Percentiles rank a stretch among this genome's conserved stretches.
phyloP scores from a whole-genome alignment of 2,329 filamentous ascomycete genomes.

The Sarocladium strictum region DNA sequence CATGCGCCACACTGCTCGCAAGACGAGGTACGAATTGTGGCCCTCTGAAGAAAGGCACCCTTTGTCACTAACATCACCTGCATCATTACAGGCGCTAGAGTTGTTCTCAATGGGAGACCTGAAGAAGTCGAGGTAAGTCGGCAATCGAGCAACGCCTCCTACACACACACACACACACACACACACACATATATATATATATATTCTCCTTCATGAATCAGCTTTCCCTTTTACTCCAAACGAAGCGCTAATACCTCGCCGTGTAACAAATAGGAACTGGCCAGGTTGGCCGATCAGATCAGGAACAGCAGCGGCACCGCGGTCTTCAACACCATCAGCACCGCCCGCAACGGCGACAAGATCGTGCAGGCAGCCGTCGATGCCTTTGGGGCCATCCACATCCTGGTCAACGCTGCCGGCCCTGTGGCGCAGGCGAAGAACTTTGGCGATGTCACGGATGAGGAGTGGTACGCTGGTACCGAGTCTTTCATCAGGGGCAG shows the following conservation, averaged over 20 bases:
- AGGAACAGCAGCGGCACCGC: slow-evolving; percentile 87
- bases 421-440: slow-evolving; percentile 89
- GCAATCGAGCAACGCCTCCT: too few relatives aligned
- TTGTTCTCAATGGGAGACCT: not conserved
- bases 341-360: slow-evolving; percentile 85
- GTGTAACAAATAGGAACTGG: too few relatives aligned
- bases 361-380: slow-evolving; percentile 88
- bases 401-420: slow-evolving; percentile 97
- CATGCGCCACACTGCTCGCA: not conserved
- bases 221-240: too few relatives aligned
- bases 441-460: slow-evolving; percentile 98
- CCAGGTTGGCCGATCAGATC: slow-evolving; percentile 80
- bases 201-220: too few relatives aligned
- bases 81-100: not conserved
- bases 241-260: too few relatives aligned
- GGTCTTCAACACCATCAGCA: slow-evolving; percentile 94
- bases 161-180: too few relatives aligned
- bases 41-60: not conserved
- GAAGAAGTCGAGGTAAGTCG: not conserved
- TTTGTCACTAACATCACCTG: not conserved
- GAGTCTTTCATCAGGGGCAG: slow-evolving; percentile 87
- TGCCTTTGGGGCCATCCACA: slow-evolving; percentile 78
- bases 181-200: too few relatives aligned
- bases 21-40: not conserved
- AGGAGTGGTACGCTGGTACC: slow-evolving; percentile 94